These are phyloP conservation scores for Psilocybe cyanescens DNA, from an alignment of 768 basidiomycete species.

Conservation along the genomic window DNA sequence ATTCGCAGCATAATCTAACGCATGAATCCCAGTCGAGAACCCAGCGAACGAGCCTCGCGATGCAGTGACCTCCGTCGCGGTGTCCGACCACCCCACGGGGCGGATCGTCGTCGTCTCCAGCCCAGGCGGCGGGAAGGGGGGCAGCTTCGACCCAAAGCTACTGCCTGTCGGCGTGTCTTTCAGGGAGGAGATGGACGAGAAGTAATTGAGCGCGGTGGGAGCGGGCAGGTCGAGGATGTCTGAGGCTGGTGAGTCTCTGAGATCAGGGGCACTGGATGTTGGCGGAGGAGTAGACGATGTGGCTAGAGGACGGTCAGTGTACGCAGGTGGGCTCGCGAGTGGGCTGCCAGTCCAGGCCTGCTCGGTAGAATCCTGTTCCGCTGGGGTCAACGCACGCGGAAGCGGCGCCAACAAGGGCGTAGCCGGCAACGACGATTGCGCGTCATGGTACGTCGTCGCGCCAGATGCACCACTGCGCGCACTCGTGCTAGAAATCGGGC, in stretches of 20 bases:
- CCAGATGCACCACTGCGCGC: conserved; percentile 55
- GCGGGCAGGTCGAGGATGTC: conserved; percentile 45
- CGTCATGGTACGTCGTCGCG: conserved; percentile 67
- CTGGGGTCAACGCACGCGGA: conserved; percentile 52
- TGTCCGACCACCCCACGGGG: conserved; percentile 36
- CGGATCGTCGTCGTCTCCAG: conserved; percentile 28
- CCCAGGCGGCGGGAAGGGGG: conserved; percentile 41
- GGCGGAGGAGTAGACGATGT: conserved; percentile 15
- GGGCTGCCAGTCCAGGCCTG: conserved; percentile 29
- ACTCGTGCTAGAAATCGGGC: conserved; percentile 65
- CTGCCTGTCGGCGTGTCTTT: conserved; percentile 35
- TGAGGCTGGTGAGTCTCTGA: conserved; percentile 7
- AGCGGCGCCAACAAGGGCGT: conserved; percentile 44
- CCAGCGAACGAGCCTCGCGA: conserved; percentile 9
- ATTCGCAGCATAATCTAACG: not conserved
- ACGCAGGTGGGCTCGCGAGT: conserved; percentile 24
- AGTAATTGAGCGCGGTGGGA: conserved; percentile 59
- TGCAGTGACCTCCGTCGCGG: conserved; percentile 19
- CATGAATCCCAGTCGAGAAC: not conserved
- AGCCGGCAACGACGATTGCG: conserved; percentile 51
- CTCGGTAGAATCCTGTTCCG: conserved; percentile 23
- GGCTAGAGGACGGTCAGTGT: conserved; percentile 23
- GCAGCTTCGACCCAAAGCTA: conserved; percentile 28
- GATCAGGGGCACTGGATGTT: conserved; percentile 11
- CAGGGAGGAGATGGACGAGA: conserved; percentile 42